Percentiles rank a stretch among this genome's conserved stretches.
These are phyloP conservation scores for Allium cepa DNA, from an alignment of 106 monocot genomes.

Conservation along the genomic window DNA sequence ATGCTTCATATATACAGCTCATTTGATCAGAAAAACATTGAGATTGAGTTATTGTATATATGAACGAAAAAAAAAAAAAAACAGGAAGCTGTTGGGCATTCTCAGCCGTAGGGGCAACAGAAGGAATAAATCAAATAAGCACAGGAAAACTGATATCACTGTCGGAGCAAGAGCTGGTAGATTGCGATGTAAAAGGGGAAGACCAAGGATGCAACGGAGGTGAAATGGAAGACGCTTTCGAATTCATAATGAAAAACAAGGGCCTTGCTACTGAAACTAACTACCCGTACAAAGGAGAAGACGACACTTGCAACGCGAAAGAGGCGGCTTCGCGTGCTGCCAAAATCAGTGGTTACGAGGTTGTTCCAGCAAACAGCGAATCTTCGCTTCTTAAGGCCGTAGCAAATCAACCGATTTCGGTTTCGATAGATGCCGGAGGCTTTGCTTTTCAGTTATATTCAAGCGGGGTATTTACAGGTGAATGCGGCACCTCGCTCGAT, in stretches of 20 bases:
- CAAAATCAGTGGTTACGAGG: conserved; percentile 18
- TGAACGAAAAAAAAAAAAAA: not conserved
- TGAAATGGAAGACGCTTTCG: conserved; percentile 6
- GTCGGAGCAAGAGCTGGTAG: conserved; percentile 16
- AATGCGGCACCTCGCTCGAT: conserved; percentile 1
- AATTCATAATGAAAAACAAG: conserved; percentile 7
- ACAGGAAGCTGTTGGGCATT: conserved; percentile 18
- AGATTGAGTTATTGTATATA: no score
- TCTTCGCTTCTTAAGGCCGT: conserved; percentile 21
- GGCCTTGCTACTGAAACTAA: conserved; percentile 6
- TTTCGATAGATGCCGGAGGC: conserved; percentile 6
- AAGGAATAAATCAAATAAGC: conserved; percentile 7
- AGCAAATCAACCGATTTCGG: not conserved
- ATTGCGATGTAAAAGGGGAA: conserved; percentile 5
- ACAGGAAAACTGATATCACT: conserved; percentile 11
- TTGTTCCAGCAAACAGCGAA: conserved; percentile 24
- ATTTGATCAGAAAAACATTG: no score
- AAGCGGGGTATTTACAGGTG: conserved; percentile 1
- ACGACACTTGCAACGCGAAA: not conserved
- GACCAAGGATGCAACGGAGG: conserved; percentile 15
- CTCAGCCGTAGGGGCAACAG: conserved; percentile 9
- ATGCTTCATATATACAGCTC: no score
- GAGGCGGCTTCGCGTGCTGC: not conserved
- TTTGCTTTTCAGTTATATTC: conserved; percentile 8
- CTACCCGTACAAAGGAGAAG: conserved; percentile 3